Base-by-base conservation (phyloP, 306 rosid species). In the Datisca glomerata region DNA sequence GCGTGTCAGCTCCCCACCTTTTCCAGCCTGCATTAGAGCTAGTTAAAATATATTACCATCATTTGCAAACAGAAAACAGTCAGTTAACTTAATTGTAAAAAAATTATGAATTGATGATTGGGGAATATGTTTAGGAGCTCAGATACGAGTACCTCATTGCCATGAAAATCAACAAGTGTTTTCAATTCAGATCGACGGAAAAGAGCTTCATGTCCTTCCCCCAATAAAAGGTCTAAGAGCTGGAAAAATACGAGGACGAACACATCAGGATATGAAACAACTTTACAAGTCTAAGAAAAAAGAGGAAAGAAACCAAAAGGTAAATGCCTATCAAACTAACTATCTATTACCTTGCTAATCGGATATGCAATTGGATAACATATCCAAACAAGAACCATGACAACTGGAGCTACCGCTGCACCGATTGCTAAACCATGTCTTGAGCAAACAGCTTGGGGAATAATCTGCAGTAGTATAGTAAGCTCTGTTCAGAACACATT, bases 111-210 rank as follows among this genome's bases (percentile, higher is more conserved):
- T n/a, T n/a, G n/a, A n/a, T n/a, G n/a, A n/a, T n/a, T n/a, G n/a
- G n/a, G n/a, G n/a, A n/a, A n/a, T n/a, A n/a, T n/a, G n/a, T n/a
- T n/a, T n/a, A n/a, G n/a, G n/a, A n/a, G n/a, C n/a, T n/a, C n/a
- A n/a, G n/a, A n/a, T n/a, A n/a, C n/a, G n/a, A n/a, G n/a, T 55
- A 83, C 94, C 94, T 83, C 81, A 11, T 83, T 83, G 19, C 94
- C 91, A 58, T 83, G 91, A 29, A 83, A 40, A 60, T 70, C 32
- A 10, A 75, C 77, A 0, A 83, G 82, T 41, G 91, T 79, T 65
- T 83, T 79, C 61, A 83, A 51, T 63, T 83, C 94, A 34, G 80
- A 79, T 62, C 91, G 61, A 36, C 94, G 91, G 41, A 79, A 83
- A 52, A 79, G 69, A 7, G 94, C 73, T 36, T 41, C 60, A 23